A percentile compares a stretch with the other conserved stretches of the same genome.
Evolutionary conservation across 2,329 filamentous ascomycete genomes (phyloP).

Genomic region (Metarhizium sp.): DNA sequence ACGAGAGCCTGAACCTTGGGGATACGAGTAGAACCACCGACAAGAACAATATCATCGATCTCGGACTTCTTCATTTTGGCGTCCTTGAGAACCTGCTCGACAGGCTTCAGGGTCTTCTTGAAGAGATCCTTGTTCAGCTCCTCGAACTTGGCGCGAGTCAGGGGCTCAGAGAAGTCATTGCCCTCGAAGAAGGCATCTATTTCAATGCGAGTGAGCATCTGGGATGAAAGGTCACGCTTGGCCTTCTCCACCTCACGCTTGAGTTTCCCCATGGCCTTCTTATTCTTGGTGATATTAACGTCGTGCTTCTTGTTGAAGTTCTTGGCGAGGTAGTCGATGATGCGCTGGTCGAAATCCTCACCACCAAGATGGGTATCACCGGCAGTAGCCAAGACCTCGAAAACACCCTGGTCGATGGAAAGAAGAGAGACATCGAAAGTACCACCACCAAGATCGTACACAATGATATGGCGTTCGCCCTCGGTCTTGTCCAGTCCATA

Average conservation of each 20-base stretch:
- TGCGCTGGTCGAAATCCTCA: conserved; percentile 97
- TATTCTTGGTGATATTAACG: conserved; percentile 87
- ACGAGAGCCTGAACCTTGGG: conserved; percentile 93
- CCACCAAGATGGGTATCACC: conserved; percentile 97
- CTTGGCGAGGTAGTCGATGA: conserved; percentile 96
- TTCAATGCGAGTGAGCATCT: conserved; percentile 89
- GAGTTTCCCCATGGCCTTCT: conserved; percentile 98
- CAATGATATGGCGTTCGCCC: conserved; percentile 79
- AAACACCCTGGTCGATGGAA: conserved; percentile 84
- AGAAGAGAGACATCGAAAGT: conserved; percentile 92
- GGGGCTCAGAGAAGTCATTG: conserved; percentile 95
- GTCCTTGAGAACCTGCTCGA: conserved; percentile 97
- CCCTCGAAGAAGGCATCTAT: conserved; percentile 96
- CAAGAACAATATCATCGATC: conserved; percentile 92
- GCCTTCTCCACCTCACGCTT: conserved; percentile 99
- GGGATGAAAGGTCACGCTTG: conserved; percentile 93
- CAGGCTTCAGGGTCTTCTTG: conserved; percentile 98
- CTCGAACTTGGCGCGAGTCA: conserved; percentile 98
- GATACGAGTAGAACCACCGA: conserved; percentile 98
- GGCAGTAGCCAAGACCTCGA: conserved; percentile 88
- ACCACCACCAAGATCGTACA: conserved; percentile 91
- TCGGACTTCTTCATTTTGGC: conserved; percentile 95
- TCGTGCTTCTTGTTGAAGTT: conserved; percentile 96
- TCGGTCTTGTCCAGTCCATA: conserved; percentile 86
- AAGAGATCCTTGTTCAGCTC: conserved; percentile 98